Conservation (phyloP, 139 green algal species). For the Chlorella sorokiniana region DNA sequence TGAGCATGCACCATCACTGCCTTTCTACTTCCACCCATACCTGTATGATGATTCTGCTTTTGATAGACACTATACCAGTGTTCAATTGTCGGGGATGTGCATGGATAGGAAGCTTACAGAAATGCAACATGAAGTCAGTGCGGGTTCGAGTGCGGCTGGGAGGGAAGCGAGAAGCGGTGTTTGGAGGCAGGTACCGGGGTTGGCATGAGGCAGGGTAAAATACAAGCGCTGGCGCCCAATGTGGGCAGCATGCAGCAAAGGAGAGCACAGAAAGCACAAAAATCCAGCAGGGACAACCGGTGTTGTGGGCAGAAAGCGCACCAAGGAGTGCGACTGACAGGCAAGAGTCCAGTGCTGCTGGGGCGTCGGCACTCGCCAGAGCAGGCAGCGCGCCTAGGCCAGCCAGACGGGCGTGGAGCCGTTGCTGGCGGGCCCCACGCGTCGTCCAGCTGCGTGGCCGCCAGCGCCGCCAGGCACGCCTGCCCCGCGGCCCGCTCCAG, state of each 20-base stretch:
- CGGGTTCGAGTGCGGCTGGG: too few relatives aligned
- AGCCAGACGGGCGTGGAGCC: not conserved
- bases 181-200: too few relatives aligned
- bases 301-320: too few relatives aligned
- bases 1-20: too few relatives aligned
- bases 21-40: too few relatives aligned
- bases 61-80: too few relatives aligned
- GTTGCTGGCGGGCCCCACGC: slow-evolving; percentile 6
- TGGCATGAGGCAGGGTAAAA: not conserved
- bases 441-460: slow-evolving; percentile 32
- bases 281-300: not conserved
- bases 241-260: too few relatives aligned
- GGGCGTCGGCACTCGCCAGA: not conserved
- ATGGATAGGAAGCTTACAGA: too few relatives aligned
- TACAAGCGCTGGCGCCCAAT: not conserved
- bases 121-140: too few relatives aligned
- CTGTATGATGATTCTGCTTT: too few relatives aligned
- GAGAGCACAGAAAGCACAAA: not conserved
- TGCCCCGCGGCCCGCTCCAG: slow-evolving; percentile 56
- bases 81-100: too few relatives aligned
- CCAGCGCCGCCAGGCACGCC: slow-evolving; percentile 57
- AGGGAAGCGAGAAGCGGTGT: too few relatives aligned
- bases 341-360: not conserved
- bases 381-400: not conserved
- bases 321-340: not conserved